Percentiles rank a stretch among this genome's conserved stretches.
Evolutionary conservation across 805 yeast genomes (phyloP).

Genomic region (Kregervanrija pseudodelftensis): DNA sequence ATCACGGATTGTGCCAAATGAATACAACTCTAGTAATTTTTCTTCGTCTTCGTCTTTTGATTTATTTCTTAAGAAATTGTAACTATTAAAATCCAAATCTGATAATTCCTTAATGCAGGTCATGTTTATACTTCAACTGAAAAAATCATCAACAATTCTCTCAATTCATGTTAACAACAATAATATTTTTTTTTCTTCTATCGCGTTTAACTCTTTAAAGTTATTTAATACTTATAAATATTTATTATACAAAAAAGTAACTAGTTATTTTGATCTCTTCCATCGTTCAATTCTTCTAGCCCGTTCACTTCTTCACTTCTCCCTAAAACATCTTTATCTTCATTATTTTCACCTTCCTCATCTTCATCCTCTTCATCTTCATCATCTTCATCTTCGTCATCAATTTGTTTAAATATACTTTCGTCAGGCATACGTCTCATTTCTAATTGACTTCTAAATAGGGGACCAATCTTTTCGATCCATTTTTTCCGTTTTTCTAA

Average conservation of each 20-base stretch:
- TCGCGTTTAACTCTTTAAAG: background rate
- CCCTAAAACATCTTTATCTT: conserved; percentile 19
- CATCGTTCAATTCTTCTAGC: conserved; percentile 12
- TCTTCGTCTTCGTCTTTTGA: background rate
- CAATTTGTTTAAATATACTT: conserved; percentile 41
- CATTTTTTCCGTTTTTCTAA: conserved; percentile 83
- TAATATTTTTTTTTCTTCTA: background rate
- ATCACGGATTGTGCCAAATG: conserved; percentile 22
- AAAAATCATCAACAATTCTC: no score
- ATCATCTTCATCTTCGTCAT: conserved; percentile 16
- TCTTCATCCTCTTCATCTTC: conserved; percentile 19
- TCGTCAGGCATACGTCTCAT: conserved; percentile 73
- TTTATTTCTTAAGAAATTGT: conserved; percentile 10
- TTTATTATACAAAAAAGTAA: background rate
- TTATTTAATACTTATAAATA: background rate
- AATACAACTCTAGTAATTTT: conserved; percentile 19
- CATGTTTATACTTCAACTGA: no score
- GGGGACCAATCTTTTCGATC: conserved; percentile 84
- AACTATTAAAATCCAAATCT: conserved; percentile 15
- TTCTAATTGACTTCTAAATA: conserved; percentile 57
- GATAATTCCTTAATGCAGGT: background rate
- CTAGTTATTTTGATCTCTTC: background rate
- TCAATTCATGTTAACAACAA: no score
- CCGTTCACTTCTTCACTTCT: conserved; percentile 10
- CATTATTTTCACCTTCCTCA: conserved; percentile 16